phyloP scores from a whole-genome alignment of 2,329 filamentous ascomycete species.

The Penicillium sp. region DNA sequence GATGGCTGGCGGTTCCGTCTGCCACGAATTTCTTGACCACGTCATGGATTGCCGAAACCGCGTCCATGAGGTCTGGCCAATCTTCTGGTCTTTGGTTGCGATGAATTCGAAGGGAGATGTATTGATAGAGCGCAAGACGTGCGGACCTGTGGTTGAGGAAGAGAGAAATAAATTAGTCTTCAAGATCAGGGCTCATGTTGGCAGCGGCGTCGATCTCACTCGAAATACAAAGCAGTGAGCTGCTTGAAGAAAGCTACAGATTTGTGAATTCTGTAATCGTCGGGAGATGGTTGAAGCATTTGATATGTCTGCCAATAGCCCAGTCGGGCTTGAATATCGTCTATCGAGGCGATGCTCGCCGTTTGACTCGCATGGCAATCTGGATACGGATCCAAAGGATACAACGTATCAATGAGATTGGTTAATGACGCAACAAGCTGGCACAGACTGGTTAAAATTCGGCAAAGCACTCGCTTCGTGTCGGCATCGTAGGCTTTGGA shows the following conservation, averaged over 20 bases:
- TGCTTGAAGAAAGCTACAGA: constrained; percentile 3
- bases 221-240: background rate
- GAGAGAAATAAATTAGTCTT: no score
- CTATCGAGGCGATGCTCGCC: background rate
- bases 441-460: background rate
- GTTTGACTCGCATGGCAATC: background rate
- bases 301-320: background rate
- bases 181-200: no score
- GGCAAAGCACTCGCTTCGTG: background rate
- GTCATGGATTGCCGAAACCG: background rate
- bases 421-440: background rate
- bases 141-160: background rate
- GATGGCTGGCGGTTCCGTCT: background rate
- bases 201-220: background rate
- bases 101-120: background rate
- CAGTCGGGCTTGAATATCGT: background rate
- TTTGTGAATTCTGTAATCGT: background rate
- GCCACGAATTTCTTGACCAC: background rate
- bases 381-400: background rate
- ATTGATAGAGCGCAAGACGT: constrained; percentile 1
- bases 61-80: constrained; percentile 1
- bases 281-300: background rate
- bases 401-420: background rate
- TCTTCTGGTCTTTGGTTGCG: background rate
- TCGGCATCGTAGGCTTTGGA: background rate